Evolutionary conservation across 306 rosid species (phyloP).

Genomic region (Abrus pulchellus): DNA sequence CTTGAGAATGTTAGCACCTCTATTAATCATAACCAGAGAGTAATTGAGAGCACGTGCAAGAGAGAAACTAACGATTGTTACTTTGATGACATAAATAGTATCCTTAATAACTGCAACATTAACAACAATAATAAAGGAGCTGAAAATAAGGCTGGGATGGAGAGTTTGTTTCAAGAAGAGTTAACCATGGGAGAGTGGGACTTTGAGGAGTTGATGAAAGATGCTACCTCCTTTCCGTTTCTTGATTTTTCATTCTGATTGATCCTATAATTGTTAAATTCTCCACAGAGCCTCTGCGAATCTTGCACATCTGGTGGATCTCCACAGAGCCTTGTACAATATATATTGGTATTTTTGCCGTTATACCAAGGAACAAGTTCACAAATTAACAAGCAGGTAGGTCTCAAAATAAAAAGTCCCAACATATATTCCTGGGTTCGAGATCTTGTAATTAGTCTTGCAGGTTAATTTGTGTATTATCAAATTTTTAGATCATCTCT

Average conservation of each 20-base stretch:
- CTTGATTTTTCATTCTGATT: conserved; percentile 65
- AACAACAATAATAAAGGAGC: conserved; percentile 42
- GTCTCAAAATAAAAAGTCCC: conserved; percentile 61
- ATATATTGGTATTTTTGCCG: conserved; percentile 29
- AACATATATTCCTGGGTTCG: conserved; percentile 35
- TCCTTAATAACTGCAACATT: conserved; percentile 44
- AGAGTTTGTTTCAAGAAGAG: conserved; percentile 66
- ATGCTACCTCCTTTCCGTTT: conserved; percentile 74
- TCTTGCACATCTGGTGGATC: not conserved
- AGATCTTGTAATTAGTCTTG: conserved; percentile 40
- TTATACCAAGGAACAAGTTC: conserved; percentile 22
- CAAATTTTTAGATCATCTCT: conserved; percentile 19
- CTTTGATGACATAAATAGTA: conserved; percentile 48
- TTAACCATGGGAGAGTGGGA: conserved; percentile 85
- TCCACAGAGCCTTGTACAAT: conserved; percentile 32
- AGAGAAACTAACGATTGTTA: conserved; percentile 34
- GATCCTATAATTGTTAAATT: conserved; percentile 31
- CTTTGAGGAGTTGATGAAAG: conserved; percentile 90
- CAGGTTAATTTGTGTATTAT: conserved; percentile 36
- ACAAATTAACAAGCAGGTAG: conserved; percentile 23
- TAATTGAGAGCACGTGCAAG: conserved; percentile 45
- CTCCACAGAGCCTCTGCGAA: not conserved
- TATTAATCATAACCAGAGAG: conserved; percentile 44
- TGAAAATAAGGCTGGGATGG: conserved; percentile 57
- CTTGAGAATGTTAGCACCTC: conserved; percentile 63